A percentile compares a stretch with the other conserved stretches of the same genome.
phyloP scores from a whole-genome alignment of 257 asterid species.

The Echium plantagineum region DNA sequence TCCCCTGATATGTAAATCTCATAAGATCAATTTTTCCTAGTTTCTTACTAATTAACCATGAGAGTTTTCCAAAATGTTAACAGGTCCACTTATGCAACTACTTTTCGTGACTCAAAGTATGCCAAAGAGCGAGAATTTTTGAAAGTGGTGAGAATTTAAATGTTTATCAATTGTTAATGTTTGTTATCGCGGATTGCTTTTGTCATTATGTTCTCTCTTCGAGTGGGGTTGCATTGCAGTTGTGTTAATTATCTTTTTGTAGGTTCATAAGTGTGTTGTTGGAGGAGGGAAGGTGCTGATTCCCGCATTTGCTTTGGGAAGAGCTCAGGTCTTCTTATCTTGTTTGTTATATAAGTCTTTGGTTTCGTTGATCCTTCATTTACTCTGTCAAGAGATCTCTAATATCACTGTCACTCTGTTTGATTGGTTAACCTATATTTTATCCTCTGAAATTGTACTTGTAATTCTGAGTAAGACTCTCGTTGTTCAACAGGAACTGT shows the following conservation, averaged over 20 bases:
- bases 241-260: slow-evolving; percentile 10
- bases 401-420: too few species aligned
- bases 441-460: neutral
- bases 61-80: slow-evolving; percentile 1
- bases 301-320: slow-evolving; percentile 87
- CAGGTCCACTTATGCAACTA: slow-evolving; percentile 96
- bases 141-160: slow-evolving; percentile 47
- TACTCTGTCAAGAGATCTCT: neutral
- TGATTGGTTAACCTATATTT: neutral
- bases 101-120: slow-evolving; percentile 86
- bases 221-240: slow-evolving; percentile 2
- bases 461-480: neutral
- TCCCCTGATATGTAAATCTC: too few species aligned
- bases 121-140: slow-evolving; percentile 87
- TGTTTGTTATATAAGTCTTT: slow-evolving; percentile 7
- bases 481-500: slow-evolving; percentile 55
- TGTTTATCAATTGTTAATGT: slow-evolving; percentile 5
- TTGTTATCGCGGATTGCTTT: neutral
- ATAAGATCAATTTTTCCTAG: neutral
- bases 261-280: slow-evolving; percentile 83
- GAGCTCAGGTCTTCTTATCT: slow-evolving; percentile 64
- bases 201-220: slow-evolving; percentile 1
- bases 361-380: slow-evolving; percentile 4
- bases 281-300: slow-evolving; percentile 89
- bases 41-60: neutral